Base-by-base conservation (phyloP, 768 basidiomycete genomes). In the Leucosporidium scottii region DNA sequence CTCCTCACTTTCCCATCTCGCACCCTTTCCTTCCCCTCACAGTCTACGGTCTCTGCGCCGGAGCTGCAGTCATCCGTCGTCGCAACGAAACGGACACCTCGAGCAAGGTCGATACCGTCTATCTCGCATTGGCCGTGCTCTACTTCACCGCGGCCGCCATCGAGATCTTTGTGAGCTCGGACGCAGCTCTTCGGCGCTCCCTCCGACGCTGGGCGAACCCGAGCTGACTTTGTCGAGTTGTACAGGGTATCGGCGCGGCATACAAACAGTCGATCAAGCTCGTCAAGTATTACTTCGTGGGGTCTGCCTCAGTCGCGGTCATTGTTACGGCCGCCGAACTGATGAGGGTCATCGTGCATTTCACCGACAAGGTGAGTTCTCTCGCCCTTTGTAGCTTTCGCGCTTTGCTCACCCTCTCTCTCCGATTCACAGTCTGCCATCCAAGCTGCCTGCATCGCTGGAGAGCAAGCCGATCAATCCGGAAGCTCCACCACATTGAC, bases 221-320 rank as follows among this genome's bases (percentile, higher is more conserved):
- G 39, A 44, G 15, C 15, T 44, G 39, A 44, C 39, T 13, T 44
- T 15, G 8, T 44, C 10, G 39, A 44, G 8, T 15, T 44, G 7
- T 13, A 13, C 39, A 56, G 53, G 70, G 70, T 12, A 39, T 68
- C 34, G 30, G 55, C n/a, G 70, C 70, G 2, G 61, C 62, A 1
- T 68, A 21, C 9, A 28, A 25, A 3, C n/a, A 53, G 13, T 54
- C 50, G 27, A 68, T 71, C 54, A 12, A 3, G 1, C 62, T 71
- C 57, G 67, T 68, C 4, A 61, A 62, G 15, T 18, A 25, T 5
- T 71, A 71, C 70, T 71, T 66, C 53, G 65, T 62, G 49, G 57
- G 27, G 1, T 39, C 61, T 15, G 61, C 61, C 7, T 3, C 9
- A 2, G 61, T 62, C n/a, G 70, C 67, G 3, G 12, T 63, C 9